phyloP scores from a whole-genome alignment of 768 basidiomycete genomes.

The Daedalea quercina region DNA sequence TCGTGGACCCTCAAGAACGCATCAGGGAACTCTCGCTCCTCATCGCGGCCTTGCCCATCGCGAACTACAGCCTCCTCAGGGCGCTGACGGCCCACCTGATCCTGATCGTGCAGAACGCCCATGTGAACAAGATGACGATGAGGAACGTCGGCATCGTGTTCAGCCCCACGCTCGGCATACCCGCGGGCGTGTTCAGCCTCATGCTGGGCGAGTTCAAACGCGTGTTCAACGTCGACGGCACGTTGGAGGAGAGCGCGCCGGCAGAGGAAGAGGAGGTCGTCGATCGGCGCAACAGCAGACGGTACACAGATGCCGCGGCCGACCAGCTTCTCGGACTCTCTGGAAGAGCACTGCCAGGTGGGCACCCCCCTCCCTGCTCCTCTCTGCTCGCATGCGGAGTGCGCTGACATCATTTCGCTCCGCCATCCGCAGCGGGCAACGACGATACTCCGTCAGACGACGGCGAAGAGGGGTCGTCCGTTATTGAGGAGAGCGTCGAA shows the following conservation, averaged over 20 bases:
- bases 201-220: conserved; percentile 92
- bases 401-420: conserved; percentile 29
- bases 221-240: conserved; percentile 78
- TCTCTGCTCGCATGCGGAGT: background rate
- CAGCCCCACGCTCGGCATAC: conserved; percentile 94
- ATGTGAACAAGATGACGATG: conserved; percentile 96
- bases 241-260: conserved; percentile 22
- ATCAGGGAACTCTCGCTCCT: conserved; percentile 82
- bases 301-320: conserved; percentile 78
- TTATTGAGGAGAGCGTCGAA: conserved; percentile 73
- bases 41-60: conserved; percentile 80
- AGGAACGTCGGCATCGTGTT: conserved; percentile 98
- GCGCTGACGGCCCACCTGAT: conserved; percentile 94
- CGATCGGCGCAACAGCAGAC: conserved; percentile 72
- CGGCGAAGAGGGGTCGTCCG: conserved; percentile 58
- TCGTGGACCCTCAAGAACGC: conserved; percentile 82
- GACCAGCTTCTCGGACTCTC: conserved; percentile 75
- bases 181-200: conserved; percentile 93
- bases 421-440: conserved; percentile 21
- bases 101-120: conserved; percentile 85
- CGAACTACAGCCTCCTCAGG: conserved; percentile 90
- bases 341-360: conserved; percentile 64
- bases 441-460: conserved; percentile 67
- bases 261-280: conserved; percentile 18
- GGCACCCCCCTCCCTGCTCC: conserved; percentile 26